Conservation (phyloP, 306 rosid species). For the Inga laurina region DNA sequence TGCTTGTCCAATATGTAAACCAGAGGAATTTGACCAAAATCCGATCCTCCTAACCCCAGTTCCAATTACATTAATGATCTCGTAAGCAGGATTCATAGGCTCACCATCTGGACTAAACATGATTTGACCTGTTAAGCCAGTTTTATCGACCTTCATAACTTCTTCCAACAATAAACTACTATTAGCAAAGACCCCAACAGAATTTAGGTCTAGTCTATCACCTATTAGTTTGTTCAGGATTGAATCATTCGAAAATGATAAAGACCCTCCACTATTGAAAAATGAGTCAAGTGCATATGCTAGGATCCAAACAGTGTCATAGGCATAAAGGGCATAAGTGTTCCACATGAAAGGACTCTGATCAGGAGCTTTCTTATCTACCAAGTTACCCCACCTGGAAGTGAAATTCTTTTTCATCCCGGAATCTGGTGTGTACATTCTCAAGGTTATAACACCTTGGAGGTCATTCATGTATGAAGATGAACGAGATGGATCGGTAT, state of each 20-base stretch:
- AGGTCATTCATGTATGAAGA: conserved; percentile 45
- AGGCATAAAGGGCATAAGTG: conserved; percentile 61
- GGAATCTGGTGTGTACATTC: conserved; percentile 63
- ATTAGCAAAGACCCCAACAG: conserved; percentile 54
- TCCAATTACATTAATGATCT: conserved; percentile 75
- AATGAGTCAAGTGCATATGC: conserved; percentile 67
- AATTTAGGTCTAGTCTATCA: conserved; percentile 48
- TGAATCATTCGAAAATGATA: conserved; percentile 60
- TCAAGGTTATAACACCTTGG: conserved; percentile 68
- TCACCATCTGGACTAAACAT: conserved; percentile 47
- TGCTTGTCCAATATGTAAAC: conserved; percentile 47
- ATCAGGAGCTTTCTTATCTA: conserved; percentile 27
- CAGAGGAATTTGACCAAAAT: conserved; percentile 75
- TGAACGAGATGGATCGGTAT: conserved; percentile 39
- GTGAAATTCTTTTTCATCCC: conserved; percentile 45
- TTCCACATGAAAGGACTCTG: conserved; percentile 47
- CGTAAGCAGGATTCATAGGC: conserved; percentile 57
- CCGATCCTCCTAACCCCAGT: conserved; percentile 64
- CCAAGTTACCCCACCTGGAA: conserved; percentile 64
- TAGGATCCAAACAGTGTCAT: conserved; percentile 77
- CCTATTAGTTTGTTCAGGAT: conserved; percentile 30
- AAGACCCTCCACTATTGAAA: conserved; percentile 51
- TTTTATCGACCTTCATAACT: conserved; percentile 50
- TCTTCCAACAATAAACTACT: conserved; percentile 46
- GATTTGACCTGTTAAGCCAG: conserved; percentile 63